These are phyloP conservation scores for Hanseniaspora thailandica DNA, from an alignment of 805 yeast genomes.

Conservation along the genomic window DNA sequence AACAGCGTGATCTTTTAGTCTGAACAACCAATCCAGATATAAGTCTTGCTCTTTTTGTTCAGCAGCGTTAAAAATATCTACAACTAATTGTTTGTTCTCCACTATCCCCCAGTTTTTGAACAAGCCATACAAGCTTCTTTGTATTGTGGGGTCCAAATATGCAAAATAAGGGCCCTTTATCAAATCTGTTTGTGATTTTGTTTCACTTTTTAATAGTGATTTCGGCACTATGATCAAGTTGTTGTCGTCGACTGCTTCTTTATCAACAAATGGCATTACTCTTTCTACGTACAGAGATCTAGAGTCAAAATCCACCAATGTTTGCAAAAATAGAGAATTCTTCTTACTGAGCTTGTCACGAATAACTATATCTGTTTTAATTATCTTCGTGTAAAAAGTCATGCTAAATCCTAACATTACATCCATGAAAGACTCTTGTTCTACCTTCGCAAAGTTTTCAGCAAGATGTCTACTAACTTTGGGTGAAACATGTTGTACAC, in stretches of 20 bases:
- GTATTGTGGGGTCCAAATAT: conserved; percentile 4
- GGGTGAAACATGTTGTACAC: no score
- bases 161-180: conserved; percentile 2
- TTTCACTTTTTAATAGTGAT: not conserved
- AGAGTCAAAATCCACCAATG: not conserved
- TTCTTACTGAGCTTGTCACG: not conserved
- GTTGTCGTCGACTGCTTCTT: not conserved
- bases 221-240: not conserved
- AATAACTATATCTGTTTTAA: not conserved
- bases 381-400: not conserved
- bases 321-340: not conserved
- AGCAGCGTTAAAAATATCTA: conserved; percentile 5
- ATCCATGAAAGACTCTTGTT: not conserved
- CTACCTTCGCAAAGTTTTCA: not conserved
- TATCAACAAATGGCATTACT: not conserved
- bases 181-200: not conserved
- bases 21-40: conserved; percentile 6
- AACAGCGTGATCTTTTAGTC: not conserved
- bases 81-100: conserved; percentile 4
- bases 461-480: not conserved
- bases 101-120: conserved; percentile 10
- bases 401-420: not conserved
- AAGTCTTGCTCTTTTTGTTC: conserved; percentile 10
- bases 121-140: not conserved
- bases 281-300: not conserved